phyloP scores from a whole-genome alignment of 257 asterid genomes.

The Jacaranda copaia region DNA sequence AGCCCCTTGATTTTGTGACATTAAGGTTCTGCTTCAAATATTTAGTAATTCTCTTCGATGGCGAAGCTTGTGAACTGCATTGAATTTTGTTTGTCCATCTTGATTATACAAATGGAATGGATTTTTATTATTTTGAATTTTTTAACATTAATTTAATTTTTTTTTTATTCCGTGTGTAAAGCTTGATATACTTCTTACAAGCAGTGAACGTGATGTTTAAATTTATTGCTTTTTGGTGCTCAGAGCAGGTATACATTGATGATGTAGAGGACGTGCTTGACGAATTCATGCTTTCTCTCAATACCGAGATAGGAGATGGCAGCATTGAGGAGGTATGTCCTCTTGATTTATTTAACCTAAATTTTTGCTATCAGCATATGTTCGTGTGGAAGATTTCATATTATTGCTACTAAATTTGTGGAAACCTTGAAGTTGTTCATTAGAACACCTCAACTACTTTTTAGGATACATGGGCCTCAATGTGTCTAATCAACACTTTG shows the following conservation, averaged over 20 bases:
- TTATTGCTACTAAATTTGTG: too few species aligned
- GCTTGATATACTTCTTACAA: not conserved
- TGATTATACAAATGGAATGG: not conserved
- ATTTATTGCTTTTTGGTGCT: slow-evolving; percentile 16
- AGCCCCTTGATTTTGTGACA: not conserved
- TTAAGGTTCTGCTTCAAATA: not conserved
- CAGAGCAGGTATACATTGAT: slow-evolving; percentile 66
- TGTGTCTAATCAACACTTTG: too few species aligned
- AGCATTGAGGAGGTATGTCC: slow-evolving; percentile 77
- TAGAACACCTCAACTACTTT: too few species aligned
- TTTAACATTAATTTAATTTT: not conserved
- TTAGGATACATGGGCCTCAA: too few species aligned
- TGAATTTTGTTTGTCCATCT: not conserved
- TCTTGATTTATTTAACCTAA: slow-evolving; percentile 14
- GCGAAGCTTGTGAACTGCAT: not conserved
- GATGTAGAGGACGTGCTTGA: slow-evolving; percentile 73
- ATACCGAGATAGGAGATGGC: slow-evolving; percentile 65
- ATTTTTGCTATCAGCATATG: not conserved
- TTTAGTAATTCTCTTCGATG: not conserved
- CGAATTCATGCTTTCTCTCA: slow-evolving; percentile 68
- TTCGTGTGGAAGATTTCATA: not conserved
- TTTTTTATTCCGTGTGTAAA: not conserved
- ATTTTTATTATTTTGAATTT: not conserved
- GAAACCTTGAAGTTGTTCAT: too few species aligned
- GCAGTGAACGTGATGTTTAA: not conserved